These are phyloP conservation scores for Oidiodendron maius DNA, from an alignment of 495 filamentous ascomycete genomes.

Conservation along the genomic window DNA sequence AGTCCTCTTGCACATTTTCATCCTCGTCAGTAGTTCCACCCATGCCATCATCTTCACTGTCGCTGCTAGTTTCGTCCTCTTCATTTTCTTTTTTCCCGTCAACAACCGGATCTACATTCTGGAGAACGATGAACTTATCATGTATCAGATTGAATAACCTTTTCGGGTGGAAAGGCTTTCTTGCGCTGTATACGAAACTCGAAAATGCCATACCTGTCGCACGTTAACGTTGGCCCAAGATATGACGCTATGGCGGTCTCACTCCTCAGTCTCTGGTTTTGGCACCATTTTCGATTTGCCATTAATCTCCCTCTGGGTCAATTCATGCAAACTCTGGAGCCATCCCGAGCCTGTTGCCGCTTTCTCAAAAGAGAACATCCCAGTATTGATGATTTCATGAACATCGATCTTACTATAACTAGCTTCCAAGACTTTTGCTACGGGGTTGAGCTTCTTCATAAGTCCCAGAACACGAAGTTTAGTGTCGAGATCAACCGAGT, in stretches of 20 bases:
- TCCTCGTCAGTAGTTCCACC: not conserved
- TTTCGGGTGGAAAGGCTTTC: not conserved
- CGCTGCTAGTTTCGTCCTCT: not conserved
- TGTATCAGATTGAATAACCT: not conserved
- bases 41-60: not conserved
- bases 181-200: not conserved
- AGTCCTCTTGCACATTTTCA: not conserved
- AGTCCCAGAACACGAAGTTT: not conserved
- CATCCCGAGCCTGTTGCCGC: not conserved
- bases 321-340: not conserved
- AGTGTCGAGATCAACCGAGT: not conserved
- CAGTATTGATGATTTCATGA: not conserved
- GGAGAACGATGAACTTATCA: not conserved
- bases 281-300: too few species aligned
- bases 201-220: not conserved
- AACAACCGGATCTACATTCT: not conserved
- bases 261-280: too few species aligned
- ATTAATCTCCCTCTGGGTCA: too few species aligned
- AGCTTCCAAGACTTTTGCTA: not conserved
- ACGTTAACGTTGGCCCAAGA: not conserved
- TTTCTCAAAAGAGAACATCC: not conserved
- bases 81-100: not conserved
- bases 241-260: not conserved
- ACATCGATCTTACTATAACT: not conserved
- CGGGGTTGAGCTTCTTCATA: not conserved